A percentile compares a stretch with the other conserved stretches of the same genome.
Evolutionary conservation across 116 monocot genomes (phyloP).

Genomic region (Thalassia testudinum): DNA sequence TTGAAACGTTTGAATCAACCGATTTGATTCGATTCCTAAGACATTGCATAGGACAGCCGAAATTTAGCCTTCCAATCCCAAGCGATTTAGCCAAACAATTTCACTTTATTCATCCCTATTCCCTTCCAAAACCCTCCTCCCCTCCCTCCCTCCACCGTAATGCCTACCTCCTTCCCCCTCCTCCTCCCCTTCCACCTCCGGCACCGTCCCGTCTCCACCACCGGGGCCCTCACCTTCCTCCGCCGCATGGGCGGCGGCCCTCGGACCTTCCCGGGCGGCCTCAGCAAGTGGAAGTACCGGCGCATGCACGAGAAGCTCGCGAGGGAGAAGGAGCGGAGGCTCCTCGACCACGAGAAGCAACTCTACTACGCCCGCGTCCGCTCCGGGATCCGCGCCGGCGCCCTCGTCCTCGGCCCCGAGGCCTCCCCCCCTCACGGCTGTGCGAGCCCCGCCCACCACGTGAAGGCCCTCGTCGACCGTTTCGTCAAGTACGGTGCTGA

Average conservation of each 20-base stretch:
- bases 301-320: conserved; percentile 99
- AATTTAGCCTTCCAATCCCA: too few relatives aligned
- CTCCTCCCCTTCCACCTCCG: too few relatives aligned
- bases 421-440: neutral
- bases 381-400: conserved; percentile 46
- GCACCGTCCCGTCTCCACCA: neutral
- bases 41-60: too few relatives aligned
- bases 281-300: conserved; percentile 95
- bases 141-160: too few relatives aligned
- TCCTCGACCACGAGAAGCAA: conserved; percentile 80
- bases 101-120: too few relatives aligned
- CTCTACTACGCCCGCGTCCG: conserved; percentile 80
- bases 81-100: too few relatives aligned
- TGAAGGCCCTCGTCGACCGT: conserved; percentile 84
- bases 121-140: too few relatives aligned
- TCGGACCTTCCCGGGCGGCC: conserved; percentile 86
- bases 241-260: conserved; percentile 90
- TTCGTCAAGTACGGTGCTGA: conserved; percentile 78
- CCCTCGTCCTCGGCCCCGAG: neutral
- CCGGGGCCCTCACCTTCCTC: conserved; percentile 9
- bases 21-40: too few relatives aligned
- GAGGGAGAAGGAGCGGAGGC: conserved; percentile 53
- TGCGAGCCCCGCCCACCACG: conserved; percentile 33
- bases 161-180: too few relatives aligned
- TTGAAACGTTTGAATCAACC: too few relatives aligned